A percentile compares a stretch with the other conserved stretches of the same genome.
Evolutionary conservation across 257 asterid species (phyloP).

Genomic region (Plantago ovata): DNA sequence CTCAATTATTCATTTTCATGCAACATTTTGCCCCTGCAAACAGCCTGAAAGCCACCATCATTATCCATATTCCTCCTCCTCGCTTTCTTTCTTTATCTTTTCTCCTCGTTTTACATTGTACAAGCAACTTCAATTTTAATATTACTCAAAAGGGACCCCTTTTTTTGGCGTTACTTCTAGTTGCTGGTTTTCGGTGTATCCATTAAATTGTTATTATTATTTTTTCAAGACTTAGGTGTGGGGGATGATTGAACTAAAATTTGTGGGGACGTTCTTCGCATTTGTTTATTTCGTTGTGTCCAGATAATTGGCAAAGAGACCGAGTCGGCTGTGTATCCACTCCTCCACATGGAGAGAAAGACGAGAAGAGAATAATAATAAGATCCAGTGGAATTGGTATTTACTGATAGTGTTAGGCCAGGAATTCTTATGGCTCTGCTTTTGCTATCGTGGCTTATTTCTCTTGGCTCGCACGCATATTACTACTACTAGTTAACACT

Average conservation of each 20-base stretch:
- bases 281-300: conserved; percentile 1
- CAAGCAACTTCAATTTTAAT: neutral
- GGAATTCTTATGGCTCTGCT: neutral
- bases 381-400: no score
- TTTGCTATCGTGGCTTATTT: conserved; percentile 1
- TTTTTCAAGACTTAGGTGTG: conserved; percentile 1
- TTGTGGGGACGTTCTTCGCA: conserved; percentile 20
- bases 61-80: neutral
- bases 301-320: no score
- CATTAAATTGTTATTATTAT: no score
- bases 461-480: neutral
- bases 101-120: neutral
- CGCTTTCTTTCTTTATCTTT: neutral
- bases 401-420: neutral
- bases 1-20: conserved; percentile 10
- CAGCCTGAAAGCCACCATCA: conserved; percentile 12
- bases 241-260: conserved; percentile 17
- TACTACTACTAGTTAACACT: no score
- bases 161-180: neutral
- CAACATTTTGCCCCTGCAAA: conserved; percentile 11
- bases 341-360: conserved; percentile 22
- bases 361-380: conserved; percentile 1
- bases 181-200: neutral
- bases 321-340: neutral
- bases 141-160: neutral